Conservation (phyloP, 75 land plant genomes). For the Pseudotsuga menziesii region DNA sequence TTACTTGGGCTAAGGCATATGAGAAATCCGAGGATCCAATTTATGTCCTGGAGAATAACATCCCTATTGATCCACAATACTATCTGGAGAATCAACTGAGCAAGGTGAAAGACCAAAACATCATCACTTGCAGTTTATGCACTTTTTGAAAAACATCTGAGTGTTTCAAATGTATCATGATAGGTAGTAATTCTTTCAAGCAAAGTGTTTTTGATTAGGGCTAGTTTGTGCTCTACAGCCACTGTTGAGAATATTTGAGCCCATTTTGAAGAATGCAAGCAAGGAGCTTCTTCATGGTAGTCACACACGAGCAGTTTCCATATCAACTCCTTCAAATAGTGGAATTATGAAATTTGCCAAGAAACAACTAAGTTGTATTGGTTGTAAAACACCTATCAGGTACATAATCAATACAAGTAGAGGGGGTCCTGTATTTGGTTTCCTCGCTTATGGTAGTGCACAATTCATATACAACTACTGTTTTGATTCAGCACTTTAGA, state of each 20-base stretch:
- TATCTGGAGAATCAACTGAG: conserved; percentile 96
- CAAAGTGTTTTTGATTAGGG: background rate
- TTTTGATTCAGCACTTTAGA: background rate
- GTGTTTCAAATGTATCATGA: background rate
- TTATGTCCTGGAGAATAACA: conserved; percentile 93
- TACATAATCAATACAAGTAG: conserved; percentile 10
- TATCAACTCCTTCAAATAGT: conserved; percentile 91
- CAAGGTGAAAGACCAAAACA: conserved; percentile 49
- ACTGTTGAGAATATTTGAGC: conserved; percentile 88
- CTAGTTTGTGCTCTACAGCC: conserved; percentile 48
- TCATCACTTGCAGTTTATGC: background rate
- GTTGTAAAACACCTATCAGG: conserved; percentile 94
- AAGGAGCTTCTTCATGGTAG: conserved; percentile 88
- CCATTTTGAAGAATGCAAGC: conserved; percentile 89
- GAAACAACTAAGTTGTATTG: conserved; percentile 87
- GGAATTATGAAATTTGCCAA: conserved; percentile 99
- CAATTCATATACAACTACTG: background rate
- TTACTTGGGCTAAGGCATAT: conserved; percentile 65
- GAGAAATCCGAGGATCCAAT: conserved; percentile 99
- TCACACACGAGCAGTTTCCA: conserved; percentile 90
- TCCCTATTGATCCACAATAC: conserved; percentile 94
- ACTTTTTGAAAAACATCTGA: background rate
- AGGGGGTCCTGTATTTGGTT: background rate
- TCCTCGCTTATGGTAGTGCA: background rate
- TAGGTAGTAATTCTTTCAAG: background rate